Base-by-base conservation (phyloP, 148 eudicot species). In the Vaccinium myrtillus region DNA sequence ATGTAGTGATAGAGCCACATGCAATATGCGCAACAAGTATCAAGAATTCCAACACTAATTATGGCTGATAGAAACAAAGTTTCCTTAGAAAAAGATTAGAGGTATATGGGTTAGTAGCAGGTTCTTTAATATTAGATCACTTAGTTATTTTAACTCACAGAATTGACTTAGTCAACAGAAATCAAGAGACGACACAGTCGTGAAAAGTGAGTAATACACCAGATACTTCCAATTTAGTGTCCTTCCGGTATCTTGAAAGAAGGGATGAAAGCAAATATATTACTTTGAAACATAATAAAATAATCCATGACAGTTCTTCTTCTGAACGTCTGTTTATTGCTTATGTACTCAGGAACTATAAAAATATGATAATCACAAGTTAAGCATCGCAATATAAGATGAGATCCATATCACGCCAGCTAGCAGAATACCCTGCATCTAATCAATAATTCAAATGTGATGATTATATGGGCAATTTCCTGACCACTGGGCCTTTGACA, bases 401-500 rank as follows among this genome's bases (percentile, higher is more conserved):
- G 61, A 11, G 27, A 32, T 36, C 78, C 83, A 54, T 70, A 54
- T 30, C 21, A 63, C 27, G 21, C 79, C 78, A 78, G 25, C 82
- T 79, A 78, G 83, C 43, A 7, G 6, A 46, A 39, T 58, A 48
- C 14, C 36, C 30, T 25, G 16, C 70, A 73, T 73, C 82, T 39
- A 61, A 61, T 83, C 30, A 74, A 69, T 82, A 39, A 69, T 14
- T 21, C 4, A 23, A 6, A 76, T 49, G 9, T 51, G 54, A 49
- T 69, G 49, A 49, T 43, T 19, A 32, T 58, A 74, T 21, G 54
- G 7, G 39, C 36, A 13, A 5, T 74, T 30, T 23, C 75, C 79
- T 77, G 74, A 80, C 58, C n/a, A 46, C 70, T 53, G 49, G 15
- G 32, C 9, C 74, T 56, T 71, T 55, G 78, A 73, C 69, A 80